Evolutionary conservation across 2,329 filamentous ascomycete species (phyloP), one percentile per base, ranked within the genome.

Genomic region (Ceratocystis alfenasii): DNA sequence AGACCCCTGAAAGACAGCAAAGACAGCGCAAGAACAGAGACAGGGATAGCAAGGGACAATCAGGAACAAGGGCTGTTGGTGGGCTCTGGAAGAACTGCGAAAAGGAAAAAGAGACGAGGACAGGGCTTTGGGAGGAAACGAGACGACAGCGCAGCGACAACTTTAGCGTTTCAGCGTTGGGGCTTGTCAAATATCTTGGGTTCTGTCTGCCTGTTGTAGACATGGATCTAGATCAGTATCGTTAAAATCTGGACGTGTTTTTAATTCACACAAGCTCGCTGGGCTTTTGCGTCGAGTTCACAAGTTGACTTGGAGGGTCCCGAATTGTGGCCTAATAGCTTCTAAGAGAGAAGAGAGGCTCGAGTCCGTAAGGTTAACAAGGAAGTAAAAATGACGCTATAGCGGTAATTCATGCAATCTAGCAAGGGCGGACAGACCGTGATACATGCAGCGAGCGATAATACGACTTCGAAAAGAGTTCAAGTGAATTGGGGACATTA

Each of bases 331-430:
- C 1, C 36, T 2, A 5, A 41, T 15, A 41, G 36, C 3, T 41
- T 41, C 10, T 41, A 41, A 41, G 36, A 41, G 12, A 41, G 36
- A 41, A 41, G 36, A 41, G 36, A 41, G 36, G 36, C 36, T 41
- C 36, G 36, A 41, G 36, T 15, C 10, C 3, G 3, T 15, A 41
- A 41, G 36, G 48, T 12, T 10, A 22, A 10, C 48, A 53, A 53
- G 22, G 20, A 25, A 48, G 20, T n/a, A 48, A 22, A 22, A 10
- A 62, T 44, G 60, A 46, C 60, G 60, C 44, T 62, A 41, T 25
- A 44, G 36, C 12, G 17, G 36, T 7, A 46, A 62, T 62, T 62
- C 33, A 62, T 62, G 60, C 60, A 45, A 33, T 22, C 30, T 61
- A 17, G 12, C 28, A 22, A 61, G 44, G 22, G 22, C 48, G 48